Evolutionary conservation across 73 alveolate genomes (phyloP).

Genomic region (Tetrahymena malaccensis): DNA sequence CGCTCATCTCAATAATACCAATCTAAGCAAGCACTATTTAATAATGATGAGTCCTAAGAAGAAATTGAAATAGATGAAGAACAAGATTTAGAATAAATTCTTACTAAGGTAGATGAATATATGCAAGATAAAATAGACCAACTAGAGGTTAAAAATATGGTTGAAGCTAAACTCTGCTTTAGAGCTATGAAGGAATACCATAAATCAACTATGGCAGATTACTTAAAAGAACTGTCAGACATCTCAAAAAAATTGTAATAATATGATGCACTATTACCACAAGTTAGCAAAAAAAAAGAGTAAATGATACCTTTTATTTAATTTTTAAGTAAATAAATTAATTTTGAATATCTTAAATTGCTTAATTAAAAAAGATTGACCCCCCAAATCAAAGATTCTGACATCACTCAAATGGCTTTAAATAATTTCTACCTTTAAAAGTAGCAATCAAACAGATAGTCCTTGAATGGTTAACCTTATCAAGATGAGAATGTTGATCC

Average conservation of each 20-base stretch:
- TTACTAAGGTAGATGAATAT: slow-evolving; percentile 16
- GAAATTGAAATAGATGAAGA: neutral
- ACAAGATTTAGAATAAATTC: neutral
- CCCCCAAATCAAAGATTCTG: neutral
- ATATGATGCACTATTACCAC: slow-evolving; percentile 22
- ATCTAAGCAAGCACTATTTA: neutral
- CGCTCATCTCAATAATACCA: neutral
- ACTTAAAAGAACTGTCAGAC: slow-evolving; percentile 25
- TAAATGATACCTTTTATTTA: neutral
- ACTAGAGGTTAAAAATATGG: slow-evolving; percentile 4
- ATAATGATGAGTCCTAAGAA: neutral
- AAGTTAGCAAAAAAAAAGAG: neutral
- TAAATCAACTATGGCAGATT: slow-evolving; percentile 29
- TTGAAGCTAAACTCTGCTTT: slow-evolving; percentile 28
- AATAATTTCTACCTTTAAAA: neutral
- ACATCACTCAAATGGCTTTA: neutral
- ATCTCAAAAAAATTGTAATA: slow-evolving; percentile 27
- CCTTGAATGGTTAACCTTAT: neutral
- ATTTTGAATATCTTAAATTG: neutral
- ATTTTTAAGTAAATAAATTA: neutral
- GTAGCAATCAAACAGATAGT: neutral
- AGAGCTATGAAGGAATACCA: slow-evolving; percentile 35
- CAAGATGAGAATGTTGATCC: neutral
- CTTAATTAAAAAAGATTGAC: neutral
- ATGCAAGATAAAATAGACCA: neutral